phyloP scores from a whole-genome alignment of 2,329 filamentous ascomycete species.

The Thielaviopsis cerberus region DNA sequence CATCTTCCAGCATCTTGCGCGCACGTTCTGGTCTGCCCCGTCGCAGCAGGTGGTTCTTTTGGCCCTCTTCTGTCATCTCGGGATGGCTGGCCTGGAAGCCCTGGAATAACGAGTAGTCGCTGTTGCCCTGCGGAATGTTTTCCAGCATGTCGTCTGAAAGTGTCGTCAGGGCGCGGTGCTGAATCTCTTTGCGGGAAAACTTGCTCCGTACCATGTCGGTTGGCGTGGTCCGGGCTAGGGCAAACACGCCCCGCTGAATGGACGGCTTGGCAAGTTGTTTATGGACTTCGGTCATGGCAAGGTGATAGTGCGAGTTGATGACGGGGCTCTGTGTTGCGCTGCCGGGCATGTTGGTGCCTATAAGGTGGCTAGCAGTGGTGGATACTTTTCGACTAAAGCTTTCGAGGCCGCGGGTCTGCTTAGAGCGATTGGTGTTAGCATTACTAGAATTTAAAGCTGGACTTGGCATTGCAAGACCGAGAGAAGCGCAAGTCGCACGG shows the following conservation, averaged over 20 bases:
- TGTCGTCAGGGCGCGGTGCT: conserved; percentile 75
- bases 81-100: conserved; percentile 86
- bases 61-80: conserved; percentile 46
- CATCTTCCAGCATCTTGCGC: conserved; percentile 56
- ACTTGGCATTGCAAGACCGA: not conserved
- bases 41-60: conserved; percentile 37
- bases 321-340: conserved; percentile 29
- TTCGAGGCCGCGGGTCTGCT: conserved; percentile 69
- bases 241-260: conserved; percentile 78
- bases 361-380: conserved; percentile 78
- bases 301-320: conserved; percentile 45
- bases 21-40: conserved; percentile 44
- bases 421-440: conserved; percentile 3
- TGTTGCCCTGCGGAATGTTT: conserved; percentile 65
- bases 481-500: not conserved
- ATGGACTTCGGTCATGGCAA: conserved; percentile 74
- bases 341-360: conserved; percentile 35
- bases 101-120: conserved; percentile 88
- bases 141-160: conserved; percentile 75
- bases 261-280: conserved; percentile 69
- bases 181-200: conserved; percentile 79
- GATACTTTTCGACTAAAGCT: conserved; percentile 89
- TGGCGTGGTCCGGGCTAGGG: conserved; percentile 78
- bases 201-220: conserved; percentile 83
- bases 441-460: not conserved